These are phyloP conservation scores for Mycosphaerella sp. DNA, from an alignment of 2,329 filamentous ascomycete species.

Conservation along the genomic window DNA sequence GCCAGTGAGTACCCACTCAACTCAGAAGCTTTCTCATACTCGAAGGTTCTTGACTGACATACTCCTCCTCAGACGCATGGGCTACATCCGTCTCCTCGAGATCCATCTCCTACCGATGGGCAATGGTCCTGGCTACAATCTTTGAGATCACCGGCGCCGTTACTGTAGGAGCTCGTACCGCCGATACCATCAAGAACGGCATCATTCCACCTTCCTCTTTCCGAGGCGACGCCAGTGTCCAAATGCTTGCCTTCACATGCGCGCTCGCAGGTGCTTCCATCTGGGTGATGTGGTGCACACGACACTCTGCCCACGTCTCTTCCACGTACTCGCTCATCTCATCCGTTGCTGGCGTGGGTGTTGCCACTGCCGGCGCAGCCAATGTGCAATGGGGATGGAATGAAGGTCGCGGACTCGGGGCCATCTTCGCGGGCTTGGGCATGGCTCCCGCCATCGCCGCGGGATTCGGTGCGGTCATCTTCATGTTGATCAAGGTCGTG, in stretches of 20 bases:
- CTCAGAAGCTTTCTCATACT: no score
- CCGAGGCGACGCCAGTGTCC: conserved; percentile 40
- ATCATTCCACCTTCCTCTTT: conserved; percentile 49
- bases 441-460: conserved; percentile 46
- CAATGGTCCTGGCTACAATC: conserved; percentile 44
- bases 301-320: conserved; percentile 52
- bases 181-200: conserved; percentile 56
- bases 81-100: conserved; percentile 48
- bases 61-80: conserved; percentile 37
- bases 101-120: conserved; percentile 49
- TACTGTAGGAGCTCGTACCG: conserved; percentile 48
- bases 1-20: conserved; percentile 30
- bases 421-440: conserved; percentile 40
- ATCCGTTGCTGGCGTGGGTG: conserved; percentile 54
- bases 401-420: conserved; percentile 40
- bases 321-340: conserved; percentile 58
- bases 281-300: conserved; percentile 54
- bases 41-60: not conserved
- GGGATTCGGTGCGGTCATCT: conserved; percentile 45
- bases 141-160: conserved; percentile 52
- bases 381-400: conserved; percentile 40
- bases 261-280: conserved; percentile 42
- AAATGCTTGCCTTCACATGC: conserved; percentile 43
- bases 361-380: conserved; percentile 47
- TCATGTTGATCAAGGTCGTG: conserved; percentile 44